A percentile compares a stretch with the other conserved stretches of the same genome.
These are phyloP conservation scores for Aspergillus sclerotiicarbonarius DNA, from an alignment of 495 filamentous ascomycete species.

Conservation along the genomic window DNA sequence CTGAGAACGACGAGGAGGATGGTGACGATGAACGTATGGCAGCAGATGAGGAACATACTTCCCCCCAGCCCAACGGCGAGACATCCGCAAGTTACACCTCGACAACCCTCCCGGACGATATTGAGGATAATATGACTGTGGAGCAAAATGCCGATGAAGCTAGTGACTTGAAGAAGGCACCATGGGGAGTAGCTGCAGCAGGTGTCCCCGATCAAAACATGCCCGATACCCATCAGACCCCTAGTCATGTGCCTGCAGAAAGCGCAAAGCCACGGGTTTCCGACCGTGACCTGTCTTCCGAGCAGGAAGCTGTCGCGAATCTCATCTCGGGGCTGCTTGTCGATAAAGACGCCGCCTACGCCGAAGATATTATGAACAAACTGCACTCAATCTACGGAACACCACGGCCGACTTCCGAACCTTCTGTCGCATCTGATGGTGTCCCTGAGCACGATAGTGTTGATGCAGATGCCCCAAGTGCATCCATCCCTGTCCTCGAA, in stretches of 20 bases:
- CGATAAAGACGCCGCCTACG: constrained; percentile 79
- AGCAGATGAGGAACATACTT: not conserved
- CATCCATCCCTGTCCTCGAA: not conserved
- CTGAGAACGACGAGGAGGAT: not conserved
- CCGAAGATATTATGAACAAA: constrained; percentile 72
- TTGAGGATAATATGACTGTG: not conserved
- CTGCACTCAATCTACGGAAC: constrained; percentile 64
- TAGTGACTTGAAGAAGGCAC: not conserved
- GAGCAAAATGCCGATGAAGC: not conserved
- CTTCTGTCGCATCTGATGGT: constrained; percentile 42
- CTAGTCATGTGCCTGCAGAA: no score
- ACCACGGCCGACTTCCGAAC: constrained; percentile 46
- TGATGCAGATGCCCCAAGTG: not conserved
- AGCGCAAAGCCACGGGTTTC: constrained; percentile 26
- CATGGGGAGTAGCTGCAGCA: constrained; percentile 57
- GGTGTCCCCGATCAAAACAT: constrained; percentile 40
- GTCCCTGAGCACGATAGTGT: not conserved
- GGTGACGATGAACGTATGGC: not conserved
- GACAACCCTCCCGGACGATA: not conserved
- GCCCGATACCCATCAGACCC: no score
- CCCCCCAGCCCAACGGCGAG: not conserved
- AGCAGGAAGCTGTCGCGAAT: constrained; percentile 60
- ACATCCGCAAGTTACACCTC: not conserved
- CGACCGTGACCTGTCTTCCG: not conserved
- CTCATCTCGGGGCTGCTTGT: constrained; percentile 73